Evolutionary conservation across 805 yeast species (phyloP), one percentile per base, ranked within the genome.

Genomic region (Candida maltosa): DNA sequence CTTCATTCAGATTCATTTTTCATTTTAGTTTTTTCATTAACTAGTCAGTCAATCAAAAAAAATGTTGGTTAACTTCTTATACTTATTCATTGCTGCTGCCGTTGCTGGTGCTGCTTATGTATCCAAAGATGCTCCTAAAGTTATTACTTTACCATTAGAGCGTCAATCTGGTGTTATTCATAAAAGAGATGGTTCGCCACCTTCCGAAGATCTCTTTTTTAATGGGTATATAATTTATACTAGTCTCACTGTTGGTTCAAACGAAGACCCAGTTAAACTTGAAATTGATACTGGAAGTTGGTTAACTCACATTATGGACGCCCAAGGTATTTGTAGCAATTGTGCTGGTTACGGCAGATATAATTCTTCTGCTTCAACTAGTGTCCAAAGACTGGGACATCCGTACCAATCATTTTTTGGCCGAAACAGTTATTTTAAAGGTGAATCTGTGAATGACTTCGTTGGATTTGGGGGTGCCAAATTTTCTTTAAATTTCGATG

Each of bases 241-340:
- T n/a, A n/a, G n/a, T n/a, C n/a, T n/a, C n/a, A n/a, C n/a, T n/a
- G 31, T 28, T 16, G 31, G 31, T 7, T 28, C 31, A 28, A 28
- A 28, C 14, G 11, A 18, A n/a, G 31, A 28, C 12, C 10, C 10
- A n/a, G 4, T 28, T 5, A 5, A 8, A n/a, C 5, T 28, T 6
- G 7, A 6, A 9, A 17, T 28, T 16, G 31, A 28, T 14, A 28
- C 31, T 28, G 31, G 31, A 5, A 9, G 11, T 4, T 16, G 5
- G 14, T 7, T 6, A 17, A 5, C 14, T 14, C 31, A 28, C 12
- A 14, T 28, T 5, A 16, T 16, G 4, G 31, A 28, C 6, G n/a
- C 6, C 4, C 8, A 28, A 17, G 12, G 11, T 5, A 7, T 4
- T 17, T 28, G 31, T n/a, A 17, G 6, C 8, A 6, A 15, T 22